These are phyloP conservation scores for Pseudogymnoascus sp. DNA, from an alignment of 2,329 filamentous ascomycete species.

Conservation along the genomic window DNA sequence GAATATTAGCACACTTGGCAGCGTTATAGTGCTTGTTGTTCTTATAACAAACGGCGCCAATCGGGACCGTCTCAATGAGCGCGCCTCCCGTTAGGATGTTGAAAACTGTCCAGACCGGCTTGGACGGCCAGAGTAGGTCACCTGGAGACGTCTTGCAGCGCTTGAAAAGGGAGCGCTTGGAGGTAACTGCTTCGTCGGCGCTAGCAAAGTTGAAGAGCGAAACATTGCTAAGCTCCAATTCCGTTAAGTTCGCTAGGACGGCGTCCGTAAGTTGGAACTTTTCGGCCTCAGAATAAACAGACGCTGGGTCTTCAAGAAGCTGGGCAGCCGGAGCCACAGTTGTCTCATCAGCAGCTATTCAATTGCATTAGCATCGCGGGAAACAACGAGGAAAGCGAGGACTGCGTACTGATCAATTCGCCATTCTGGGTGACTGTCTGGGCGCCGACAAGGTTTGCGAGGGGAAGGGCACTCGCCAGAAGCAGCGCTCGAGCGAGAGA, in stretches of 20 bases:
- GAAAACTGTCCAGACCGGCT: conserved; percentile 36
- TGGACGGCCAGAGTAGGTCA: conserved; percentile 37
- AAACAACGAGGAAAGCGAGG: not conserved
- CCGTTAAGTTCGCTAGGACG: conserved; percentile 15
- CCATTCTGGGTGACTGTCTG: conserved; percentile 3
- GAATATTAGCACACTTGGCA: conserved; percentile 15
- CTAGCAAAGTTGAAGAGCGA: conserved; percentile 14
- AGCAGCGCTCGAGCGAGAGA: not conserved
- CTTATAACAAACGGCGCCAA: conserved; percentile 11
- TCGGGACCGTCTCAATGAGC: conserved; percentile 29
- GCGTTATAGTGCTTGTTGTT: conserved; percentile 10
- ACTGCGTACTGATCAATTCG: not conserved
- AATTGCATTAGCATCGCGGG: not conserved
- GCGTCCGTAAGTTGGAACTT: conserved; percentile 17
- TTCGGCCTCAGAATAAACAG: conserved; percentile 11
- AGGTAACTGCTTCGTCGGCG: not conserved
- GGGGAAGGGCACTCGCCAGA: not conserved
- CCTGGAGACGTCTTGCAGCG: conserved; percentile 21
- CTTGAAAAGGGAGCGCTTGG: not conserved
- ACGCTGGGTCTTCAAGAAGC: not conserved
- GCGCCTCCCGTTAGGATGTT: conserved; percentile 35
- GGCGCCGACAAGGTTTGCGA: not conserved
- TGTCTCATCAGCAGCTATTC: not conserved
- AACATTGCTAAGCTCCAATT: conserved; percentile 11
- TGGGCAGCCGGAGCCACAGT: not conserved